A percentile compares a stretch with the other conserved stretches of the same genome.
These are phyloP conservation scores for Penicillium longicatenatum DNA, from an alignment of 495 filamentous ascomycete genomes.

Conservation along the genomic window DNA sequence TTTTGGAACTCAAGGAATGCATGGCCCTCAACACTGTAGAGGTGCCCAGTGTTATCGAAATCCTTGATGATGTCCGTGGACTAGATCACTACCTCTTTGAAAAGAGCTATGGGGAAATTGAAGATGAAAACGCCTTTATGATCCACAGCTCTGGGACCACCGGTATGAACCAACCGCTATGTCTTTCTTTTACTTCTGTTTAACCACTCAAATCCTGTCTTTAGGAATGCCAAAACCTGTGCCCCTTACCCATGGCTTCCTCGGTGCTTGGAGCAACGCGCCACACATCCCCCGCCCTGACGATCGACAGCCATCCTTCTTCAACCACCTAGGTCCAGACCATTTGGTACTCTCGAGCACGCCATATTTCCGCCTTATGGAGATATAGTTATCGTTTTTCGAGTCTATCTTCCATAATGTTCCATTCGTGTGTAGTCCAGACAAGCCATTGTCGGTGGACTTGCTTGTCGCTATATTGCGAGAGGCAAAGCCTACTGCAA, in stretches of 20 bases:
- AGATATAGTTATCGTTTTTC: slow-evolving; percentile 1
- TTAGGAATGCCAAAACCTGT: slow-evolving; percentile 14
- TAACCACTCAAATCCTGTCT: neutral
- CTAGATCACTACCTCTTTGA: slow-evolving; percentile 20
- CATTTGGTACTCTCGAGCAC: slow-evolving; percentile 14
- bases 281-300: neutral
- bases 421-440: slow-evolving; percentile 16
- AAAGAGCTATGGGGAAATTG: slow-evolving; percentile 29
- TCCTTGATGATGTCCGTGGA: neutral
- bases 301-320: neutral
- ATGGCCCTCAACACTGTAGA: neutral
- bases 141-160: slow-evolving; percentile 61
- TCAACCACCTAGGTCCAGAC: neutral
- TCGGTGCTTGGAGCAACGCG: neutral
- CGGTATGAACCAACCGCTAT: slow-evolving; percentile 15
- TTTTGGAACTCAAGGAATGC: neutral
- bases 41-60: slow-evolving; percentile 2
- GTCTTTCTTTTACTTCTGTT: neutral
- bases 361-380: slow-evolving; percentile 28
- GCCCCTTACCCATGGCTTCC: slow-evolving; percentile 11
- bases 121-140: slow-evolving; percentile 38
- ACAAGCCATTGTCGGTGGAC: slow-evolving; percentile 15
- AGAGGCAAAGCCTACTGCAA: neutral
- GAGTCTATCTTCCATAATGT: slow-evolving; percentile 19
- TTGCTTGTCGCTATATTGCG: slow-evolving; percentile 4